Evolutionary conservation across 2,329 filamentous ascomycete species (phyloP).

Genomic region (Ophiocordyceps polyrhachis-furcata): DNA sequence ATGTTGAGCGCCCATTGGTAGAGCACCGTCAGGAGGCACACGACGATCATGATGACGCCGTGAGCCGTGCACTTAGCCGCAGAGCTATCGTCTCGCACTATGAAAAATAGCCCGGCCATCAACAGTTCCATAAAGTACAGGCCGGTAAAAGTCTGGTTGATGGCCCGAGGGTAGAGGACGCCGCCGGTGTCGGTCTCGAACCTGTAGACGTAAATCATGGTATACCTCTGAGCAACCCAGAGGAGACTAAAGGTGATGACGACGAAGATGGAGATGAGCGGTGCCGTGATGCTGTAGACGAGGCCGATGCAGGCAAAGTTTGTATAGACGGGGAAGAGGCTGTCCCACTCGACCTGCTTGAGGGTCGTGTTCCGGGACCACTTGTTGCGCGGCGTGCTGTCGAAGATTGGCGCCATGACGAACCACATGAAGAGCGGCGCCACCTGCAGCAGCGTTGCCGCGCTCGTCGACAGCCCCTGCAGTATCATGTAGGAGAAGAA

Average conservation of each 20-base stretch:
- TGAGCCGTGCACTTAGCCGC: constrained; percentile 49
- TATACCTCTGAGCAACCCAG: constrained; percentile 93
- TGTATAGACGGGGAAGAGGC: constrained; percentile 89
- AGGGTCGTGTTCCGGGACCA: constrained; percentile 71
- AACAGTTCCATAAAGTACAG: constrained; percentile 89
- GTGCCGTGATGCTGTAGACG: constrained; percentile 77
- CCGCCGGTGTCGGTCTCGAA: constrained; percentile 85
- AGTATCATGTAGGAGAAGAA: constrained; percentile 99
- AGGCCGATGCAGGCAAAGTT: constrained; percentile 87
- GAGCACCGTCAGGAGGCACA: constrained; percentile 47
- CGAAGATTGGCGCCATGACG: constrained; percentile 58
- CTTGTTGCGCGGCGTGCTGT: constrained; percentile 67
- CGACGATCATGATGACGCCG: constrained; percentile 68
- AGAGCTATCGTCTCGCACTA: constrained; percentile 40
- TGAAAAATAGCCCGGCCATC: constrained; percentile 76
- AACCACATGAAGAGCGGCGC: constrained; percentile 67
- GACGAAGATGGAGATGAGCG: constrained; percentile 82
- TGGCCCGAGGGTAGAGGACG: constrained; percentile 73
- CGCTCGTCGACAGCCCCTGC: constrained; percentile 78
- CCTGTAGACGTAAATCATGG: constrained; percentile 84
- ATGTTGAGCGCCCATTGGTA: constrained; percentile 70
- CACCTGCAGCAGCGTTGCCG: constrained; percentile 72
- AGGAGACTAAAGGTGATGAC: constrained; percentile 80
- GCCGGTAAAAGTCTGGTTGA: constrained; percentile 91
- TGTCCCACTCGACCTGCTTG: constrained; percentile 68